phyloP scores from a whole-genome alignment of 495 filamentous ascomycete genomes.

The Hypoxylon lenormandii region DNA sequence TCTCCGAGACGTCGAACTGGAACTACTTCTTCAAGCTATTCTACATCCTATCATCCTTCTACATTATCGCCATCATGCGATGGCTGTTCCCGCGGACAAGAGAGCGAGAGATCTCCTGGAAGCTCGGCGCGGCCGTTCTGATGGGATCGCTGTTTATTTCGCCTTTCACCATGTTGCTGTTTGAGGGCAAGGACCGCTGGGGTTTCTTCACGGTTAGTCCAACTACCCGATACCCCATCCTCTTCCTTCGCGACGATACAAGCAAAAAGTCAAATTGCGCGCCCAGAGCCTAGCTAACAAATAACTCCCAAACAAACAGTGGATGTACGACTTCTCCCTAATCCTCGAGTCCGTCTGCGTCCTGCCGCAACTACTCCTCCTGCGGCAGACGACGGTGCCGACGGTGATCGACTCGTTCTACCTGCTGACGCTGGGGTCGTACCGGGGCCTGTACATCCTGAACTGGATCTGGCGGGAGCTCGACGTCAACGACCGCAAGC shows the following conservation, averaged over 20 bases:
- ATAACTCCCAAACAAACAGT: constrained; percentile 59
- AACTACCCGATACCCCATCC: neutral
- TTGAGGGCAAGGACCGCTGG: constrained; percentile 58
- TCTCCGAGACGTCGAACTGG: constrained; percentile 66
- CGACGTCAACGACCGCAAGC: constrained; percentile 65
- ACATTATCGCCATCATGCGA: constrained; percentile 88
- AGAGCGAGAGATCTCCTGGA: constrained; percentile 92
- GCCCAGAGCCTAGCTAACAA: neutral
- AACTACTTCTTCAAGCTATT: constrained; percentile 85
- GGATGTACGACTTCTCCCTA: constrained; percentile 85
- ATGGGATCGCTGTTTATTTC: constrained; percentile 69
- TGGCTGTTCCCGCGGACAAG: constrained; percentile 85
- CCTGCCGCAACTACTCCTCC: constrained; percentile 88
- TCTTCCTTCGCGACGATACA: constrained; percentile 2
- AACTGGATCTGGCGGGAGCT: constrained; percentile 85
- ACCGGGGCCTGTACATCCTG: constrained; percentile 88
- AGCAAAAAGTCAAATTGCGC: neutral
- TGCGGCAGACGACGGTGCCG: constrained; percentile 92
- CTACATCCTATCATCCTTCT: constrained; percentile 85
- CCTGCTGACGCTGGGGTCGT: constrained; percentile 85
- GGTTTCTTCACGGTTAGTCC: constrained; percentile 69
- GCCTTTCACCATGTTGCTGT: constrained; percentile 74
- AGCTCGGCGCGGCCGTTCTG: constrained; percentile 74
- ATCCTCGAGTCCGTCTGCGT: constrained; percentile 91
- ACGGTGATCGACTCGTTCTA: constrained; percentile 97